Percentiles rank a stretch among this genome's conserved stretches.
Evolutionary conservation across 352 stramenopile genomes (phyloP).

Genomic region (Globisporangium nagaii): DNA sequence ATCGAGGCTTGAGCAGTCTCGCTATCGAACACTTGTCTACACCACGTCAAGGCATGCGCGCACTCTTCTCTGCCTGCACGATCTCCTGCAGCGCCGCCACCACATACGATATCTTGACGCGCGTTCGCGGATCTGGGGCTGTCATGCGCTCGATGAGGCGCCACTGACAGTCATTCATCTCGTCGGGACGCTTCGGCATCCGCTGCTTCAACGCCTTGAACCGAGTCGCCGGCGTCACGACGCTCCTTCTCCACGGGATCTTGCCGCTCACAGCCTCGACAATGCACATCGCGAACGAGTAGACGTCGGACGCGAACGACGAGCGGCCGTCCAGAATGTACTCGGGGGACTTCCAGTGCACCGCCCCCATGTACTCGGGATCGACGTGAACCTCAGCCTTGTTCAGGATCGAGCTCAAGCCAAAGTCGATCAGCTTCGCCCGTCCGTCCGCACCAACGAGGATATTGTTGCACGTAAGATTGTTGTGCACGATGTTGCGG

Average conservation of each 20-base stretch:
- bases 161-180: background rate
- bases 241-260: background rate
- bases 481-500: too few species aligned
- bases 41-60: background rate
- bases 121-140: background rate
- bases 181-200: background rate
- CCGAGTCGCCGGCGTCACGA: background rate
- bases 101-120: background rate
- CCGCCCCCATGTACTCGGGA: background rate
- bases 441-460: too few species aligned
- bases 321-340: background rate
- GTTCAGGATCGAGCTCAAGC: too few species aligned
- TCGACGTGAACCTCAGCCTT: background rate
- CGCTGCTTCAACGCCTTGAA: background rate
- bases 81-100: background rate
- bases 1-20: background rate
- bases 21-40: background rate
- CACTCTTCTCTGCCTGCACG: background rate
- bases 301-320: background rate
- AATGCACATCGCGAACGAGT: constrained; percentile 3
- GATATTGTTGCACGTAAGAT: background rate
- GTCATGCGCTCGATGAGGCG: background rate
- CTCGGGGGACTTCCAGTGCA: background rate
- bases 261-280: background rate
- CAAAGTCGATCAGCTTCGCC: too few species aligned